phyloP scores from a whole-genome alignment of 169 alveolate species.

The Toxoplasma gondii region DNA sequence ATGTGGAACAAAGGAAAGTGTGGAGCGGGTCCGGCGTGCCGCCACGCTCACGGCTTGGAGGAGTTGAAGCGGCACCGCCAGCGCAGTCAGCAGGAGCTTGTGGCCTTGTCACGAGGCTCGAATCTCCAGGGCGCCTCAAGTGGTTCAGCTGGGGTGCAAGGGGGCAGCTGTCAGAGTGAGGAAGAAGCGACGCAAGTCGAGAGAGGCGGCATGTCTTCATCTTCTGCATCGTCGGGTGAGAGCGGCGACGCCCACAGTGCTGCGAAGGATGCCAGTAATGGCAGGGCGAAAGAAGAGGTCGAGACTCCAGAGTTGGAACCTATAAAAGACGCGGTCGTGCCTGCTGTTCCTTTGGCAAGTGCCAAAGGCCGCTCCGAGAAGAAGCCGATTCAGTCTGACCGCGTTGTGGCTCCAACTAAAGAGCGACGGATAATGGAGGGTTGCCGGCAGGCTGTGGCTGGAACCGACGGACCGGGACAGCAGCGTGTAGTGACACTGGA shows the following conservation, averaged over 20 bases:
- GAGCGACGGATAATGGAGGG: neutral
- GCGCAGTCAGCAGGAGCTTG: neutral
- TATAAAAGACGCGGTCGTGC: neutral
- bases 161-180: neutral
- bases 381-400: neutral
- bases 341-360: neutral
- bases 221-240: neutral
- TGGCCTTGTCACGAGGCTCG: neutral
- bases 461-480: neutral
- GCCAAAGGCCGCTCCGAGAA: neutral
- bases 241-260: neutral
- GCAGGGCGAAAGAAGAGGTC: neutral
- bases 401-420: neutral
- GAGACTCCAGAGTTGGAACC: neutral
- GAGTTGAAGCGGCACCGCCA: conserved; percentile 37
- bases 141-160: neutral
- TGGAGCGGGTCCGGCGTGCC: conserved; percentile 39
- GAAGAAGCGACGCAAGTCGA: neutral
- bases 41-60: conserved; percentile 55
- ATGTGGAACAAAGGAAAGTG: conserved; percentile 52
- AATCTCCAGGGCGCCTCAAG: neutral
- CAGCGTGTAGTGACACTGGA: neutral
- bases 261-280: neutral
- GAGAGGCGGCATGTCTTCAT: neutral
- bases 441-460: neutral